A percentile compares a stretch with the other conserved stretches of the same genome.
phyloP scores from a whole-genome alignment of 2,329 filamentous ascomycete genomes.

The Coniochaeta sp. region DNA sequence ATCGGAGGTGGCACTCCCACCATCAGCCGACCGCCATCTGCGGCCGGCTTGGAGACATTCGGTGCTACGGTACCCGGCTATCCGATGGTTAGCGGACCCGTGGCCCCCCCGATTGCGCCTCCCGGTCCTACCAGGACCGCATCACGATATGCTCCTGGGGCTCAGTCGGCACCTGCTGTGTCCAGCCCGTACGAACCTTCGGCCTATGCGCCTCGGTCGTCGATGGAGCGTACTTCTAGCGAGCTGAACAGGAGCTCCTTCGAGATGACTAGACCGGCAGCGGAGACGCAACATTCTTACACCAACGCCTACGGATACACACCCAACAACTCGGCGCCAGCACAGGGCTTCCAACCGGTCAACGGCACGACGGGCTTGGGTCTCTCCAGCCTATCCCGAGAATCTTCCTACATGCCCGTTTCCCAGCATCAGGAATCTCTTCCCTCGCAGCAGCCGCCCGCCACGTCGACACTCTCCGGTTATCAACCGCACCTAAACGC shows the following conservation, averaged over 20 bases:
- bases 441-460: conserved; percentile 6
- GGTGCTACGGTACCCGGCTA: conserved; percentile 38
- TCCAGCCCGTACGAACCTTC: conserved; percentile 19
- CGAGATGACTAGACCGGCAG: conserved; percentile 32
- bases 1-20: conserved; percentile 70
- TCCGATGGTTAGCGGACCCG: conserved; percentile 23
- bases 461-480: conserved; percentile 7
- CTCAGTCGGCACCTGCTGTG: conserved; percentile 19
- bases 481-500: conserved; percentile 12
- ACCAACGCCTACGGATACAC: conserved; percentile 25
- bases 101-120: conserved; percentile 22
- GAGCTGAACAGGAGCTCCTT: conserved; percentile 32
- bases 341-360: conserved; percentile 22
- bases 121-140: conserved; percentile 34
- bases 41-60: conserved; percentile 67
- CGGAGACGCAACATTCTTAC: conserved; percentile 27
- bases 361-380: conserved; percentile 6
- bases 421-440: conserved; percentile 1
- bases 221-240: conserved; percentile 37
- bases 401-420: conserved; percentile 18
- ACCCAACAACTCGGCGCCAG: conserved; percentile 22
- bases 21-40: conserved; percentile 67
- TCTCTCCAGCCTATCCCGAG: conserved; percentile 16
- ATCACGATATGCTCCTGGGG: conserved; percentile 42
- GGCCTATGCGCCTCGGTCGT: conserved; percentile 27